Percentiles rank a stretch among this genome's conserved stretches.
Evolutionary conservation across 202 grass and related monocot genomes (phyloP).

Genomic region (Sporobolus alterniflorus): DNA sequence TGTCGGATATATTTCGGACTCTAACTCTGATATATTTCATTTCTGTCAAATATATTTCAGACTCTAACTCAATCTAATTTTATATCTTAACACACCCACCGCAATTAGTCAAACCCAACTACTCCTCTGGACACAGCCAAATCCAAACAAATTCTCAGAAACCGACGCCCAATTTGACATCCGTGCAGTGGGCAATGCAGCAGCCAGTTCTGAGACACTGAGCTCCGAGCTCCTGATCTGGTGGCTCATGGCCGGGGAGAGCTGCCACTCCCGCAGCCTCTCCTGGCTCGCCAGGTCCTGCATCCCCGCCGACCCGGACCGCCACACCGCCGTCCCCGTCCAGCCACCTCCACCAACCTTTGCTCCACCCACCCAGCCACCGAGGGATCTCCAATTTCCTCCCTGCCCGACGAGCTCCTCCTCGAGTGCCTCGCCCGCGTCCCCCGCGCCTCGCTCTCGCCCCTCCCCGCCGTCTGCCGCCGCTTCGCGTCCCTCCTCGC

Average conservation of each 20-base stretch:
- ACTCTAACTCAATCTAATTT: too few relatives aligned
- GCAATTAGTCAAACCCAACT: too few relatives aligned
- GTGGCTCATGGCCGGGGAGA: slow-evolving; percentile 46
- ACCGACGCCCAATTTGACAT: neutral
- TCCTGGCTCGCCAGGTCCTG: slow-evolving; percentile 72
- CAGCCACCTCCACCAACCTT: neutral
- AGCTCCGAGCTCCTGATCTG: slow-evolving; percentile 11
- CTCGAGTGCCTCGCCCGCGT: slow-evolving; percentile 68
- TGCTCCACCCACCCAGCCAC: neutral
- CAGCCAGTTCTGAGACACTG: neutral
- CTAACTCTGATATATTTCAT: too few relatives aligned
- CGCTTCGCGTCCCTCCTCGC: slow-evolving; percentile 56
- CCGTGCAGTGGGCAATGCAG: neutral
- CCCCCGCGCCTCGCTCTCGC: slow-evolving; percentile 45
- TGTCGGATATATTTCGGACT: too few relatives aligned
- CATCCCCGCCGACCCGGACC: slow-evolving; percentile 61
- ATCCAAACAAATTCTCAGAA: too few relatives aligned
- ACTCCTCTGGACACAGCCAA: too few relatives aligned
- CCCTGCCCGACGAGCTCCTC: slow-evolving; percentile 68
- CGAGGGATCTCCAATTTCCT: slow-evolving; percentile 24
- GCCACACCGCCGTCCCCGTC: slow-evolving; percentile 56
- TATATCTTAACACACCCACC: too few relatives aligned
- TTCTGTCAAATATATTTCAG: too few relatives aligned
- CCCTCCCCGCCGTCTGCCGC: slow-evolving; percentile 54
- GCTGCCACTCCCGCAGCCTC: slow-evolving; percentile 73